Conservation (phyloP, 495 filamentous ascomycete species). For the Pseudoneurospora amorphoporcata region DNA sequence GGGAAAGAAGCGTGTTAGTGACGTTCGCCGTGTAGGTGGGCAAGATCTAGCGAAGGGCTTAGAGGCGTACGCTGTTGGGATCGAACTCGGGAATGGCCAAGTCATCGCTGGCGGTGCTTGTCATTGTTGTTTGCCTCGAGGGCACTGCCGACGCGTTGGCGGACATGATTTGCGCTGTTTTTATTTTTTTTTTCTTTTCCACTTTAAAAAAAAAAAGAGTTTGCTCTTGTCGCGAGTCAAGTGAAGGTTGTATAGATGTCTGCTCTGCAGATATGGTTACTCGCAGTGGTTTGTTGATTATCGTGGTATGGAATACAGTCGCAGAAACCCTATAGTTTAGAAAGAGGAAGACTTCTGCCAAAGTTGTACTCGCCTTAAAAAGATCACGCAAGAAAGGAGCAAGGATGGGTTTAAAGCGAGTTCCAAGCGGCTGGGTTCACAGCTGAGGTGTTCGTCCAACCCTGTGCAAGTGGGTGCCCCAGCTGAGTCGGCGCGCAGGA, state of each 20-base stretch:
- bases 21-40: neutral
- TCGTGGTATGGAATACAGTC: neutral
- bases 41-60: neutral
- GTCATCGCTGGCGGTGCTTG: constrained; percentile 41
- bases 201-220: neutral
- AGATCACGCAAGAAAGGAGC: neutral
- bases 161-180: neutral
- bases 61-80: constrained; percentile 56
- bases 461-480: neutral
- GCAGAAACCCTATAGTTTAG: neutral
- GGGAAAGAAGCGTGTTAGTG: neutral
- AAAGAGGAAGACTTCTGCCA: neutral
- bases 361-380: neutral
- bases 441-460: neutral
- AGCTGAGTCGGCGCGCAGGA: neutral
- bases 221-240: neutral
- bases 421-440: neutral
- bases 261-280: neutral
- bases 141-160: constrained; percentile 29
- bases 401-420: neutral
- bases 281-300: neutral
- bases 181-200: too few species aligned
- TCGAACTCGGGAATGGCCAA: constrained; percentile 63
- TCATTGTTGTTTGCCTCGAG: constrained; percentile 44
- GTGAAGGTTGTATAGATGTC: neutral